These are phyloP conservation scores for Taiozyma sp. DNA, from an alignment of 1,139 yeast genomes.

Conservation along the genomic window DNA sequence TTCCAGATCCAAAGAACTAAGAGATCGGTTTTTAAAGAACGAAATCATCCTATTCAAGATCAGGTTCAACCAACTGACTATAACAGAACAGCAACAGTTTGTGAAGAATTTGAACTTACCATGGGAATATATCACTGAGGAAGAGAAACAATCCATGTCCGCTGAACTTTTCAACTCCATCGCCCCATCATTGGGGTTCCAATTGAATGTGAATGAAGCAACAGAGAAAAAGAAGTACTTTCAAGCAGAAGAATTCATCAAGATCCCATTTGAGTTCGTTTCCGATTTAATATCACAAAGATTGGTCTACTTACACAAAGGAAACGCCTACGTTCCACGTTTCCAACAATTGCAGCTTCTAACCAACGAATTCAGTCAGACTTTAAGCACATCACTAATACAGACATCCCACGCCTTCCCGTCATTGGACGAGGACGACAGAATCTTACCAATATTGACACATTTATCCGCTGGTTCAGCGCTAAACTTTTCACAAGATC, in stretches of 20 bases:
- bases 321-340: conserved; percentile 83
- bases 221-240: conserved; percentile 31
- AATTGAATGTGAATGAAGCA: conserved; percentile 30
- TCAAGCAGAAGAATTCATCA: conserved; percentile 61
- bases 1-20: conserved; percentile 82
- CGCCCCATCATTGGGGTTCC: conserved; percentile 28
- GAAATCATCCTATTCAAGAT: conserved; percentile 74
- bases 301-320: conserved; percentile 58
- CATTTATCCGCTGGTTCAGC: conserved; percentile 74
- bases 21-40: conserved; percentile 71
- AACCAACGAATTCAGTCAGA: conserved; percentile 58
- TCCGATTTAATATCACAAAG: conserved; percentile 70
- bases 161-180: conserved; percentile 50
- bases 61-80: conserved; percentile 62
- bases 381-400: conserved; percentile 49
- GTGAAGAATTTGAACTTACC: conserved; percentile 56
- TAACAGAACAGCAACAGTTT: conserved; percentile 69
- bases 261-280: conserved; percentile 84
- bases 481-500: conserved; percentile 36
- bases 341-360: conserved; percentile 71
- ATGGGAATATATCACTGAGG: conserved; percentile 65
- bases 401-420: conserved; percentile 78
- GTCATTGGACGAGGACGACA: conserved; percentile 85
- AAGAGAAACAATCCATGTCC: conserved; percentile 52
- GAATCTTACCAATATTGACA: conserved; percentile 77